phyloP scores from a whole-genome alignment of 768 basidiomycete genomes.

The Suillus lakei region DNA sequence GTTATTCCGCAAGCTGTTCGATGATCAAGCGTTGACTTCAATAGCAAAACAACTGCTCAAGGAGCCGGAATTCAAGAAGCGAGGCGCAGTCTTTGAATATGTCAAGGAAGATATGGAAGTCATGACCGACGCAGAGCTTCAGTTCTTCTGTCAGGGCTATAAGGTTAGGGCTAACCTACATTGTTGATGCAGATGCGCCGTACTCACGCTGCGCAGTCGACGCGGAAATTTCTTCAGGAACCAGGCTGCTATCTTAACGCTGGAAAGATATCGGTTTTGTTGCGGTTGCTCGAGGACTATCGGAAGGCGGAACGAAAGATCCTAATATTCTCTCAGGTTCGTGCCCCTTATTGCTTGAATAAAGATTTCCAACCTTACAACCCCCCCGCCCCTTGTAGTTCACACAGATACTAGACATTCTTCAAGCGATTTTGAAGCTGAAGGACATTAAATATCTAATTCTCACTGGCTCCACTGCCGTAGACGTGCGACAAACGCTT shows the following conservation, averaged over 20 bases:
- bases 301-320: constrained; percentile 73
- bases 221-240: constrained; percentile 73
- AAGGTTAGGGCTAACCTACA: constrained; percentile 54
- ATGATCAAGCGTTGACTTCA: constrained; percentile 71
- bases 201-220: constrained; percentile 51
- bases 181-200: background rate
- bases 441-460: constrained; percentile 76
- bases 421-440: constrained; percentile 80
- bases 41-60: constrained; percentile 86
- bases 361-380: constrained; percentile 5
- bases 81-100: constrained; percentile 76
- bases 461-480: constrained; percentile 91
- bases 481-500: constrained; percentile 89
- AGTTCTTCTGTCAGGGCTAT: constrained; percentile 83
- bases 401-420: constrained; percentile 93
- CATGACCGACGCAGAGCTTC: constrained; percentile 97
- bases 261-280: constrained; percentile 81
- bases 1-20: constrained; percentile 88
- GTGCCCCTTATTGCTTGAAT: constrained; percentile 21
- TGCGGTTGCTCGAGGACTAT: constrained; percentile 74
- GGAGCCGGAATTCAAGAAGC: constrained; percentile 90
- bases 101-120: constrained; percentile 98
- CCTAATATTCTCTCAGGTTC: constrained; percentile 93
- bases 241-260: constrained; percentile 81
- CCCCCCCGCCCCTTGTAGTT: constrained; percentile 56